Base-by-base conservation (phyloP, 768 basidiomycete genomes). In the Termitomyces sp. region DNA sequence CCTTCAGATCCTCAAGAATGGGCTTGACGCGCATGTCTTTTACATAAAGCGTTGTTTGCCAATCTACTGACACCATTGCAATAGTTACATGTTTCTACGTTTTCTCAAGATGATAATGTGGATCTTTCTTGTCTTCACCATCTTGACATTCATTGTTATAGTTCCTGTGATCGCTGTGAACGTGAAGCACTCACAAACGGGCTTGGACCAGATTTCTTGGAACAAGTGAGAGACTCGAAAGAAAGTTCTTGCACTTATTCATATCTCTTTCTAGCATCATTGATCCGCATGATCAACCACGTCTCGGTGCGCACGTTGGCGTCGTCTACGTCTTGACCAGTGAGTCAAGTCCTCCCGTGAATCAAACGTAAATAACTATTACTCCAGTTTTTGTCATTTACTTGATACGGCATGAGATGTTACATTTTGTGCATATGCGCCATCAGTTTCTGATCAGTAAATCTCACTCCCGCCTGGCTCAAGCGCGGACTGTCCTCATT, bases 401-500 rank as follows among this genome's bases (percentile, higher is more conserved):
- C 67, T 75, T 84, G 70, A 81, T 89, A 55, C 77, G 80, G 35
- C 74, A 72, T 20, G 86, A 88, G 64, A 81, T 87, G 76, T 58
- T 74, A 65, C 73, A 82, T 60, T 89, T 83, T 70, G 68, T 84
- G 30, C 72, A 79, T 46, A 74, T 85, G 66, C 79, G 82, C 43
- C 79, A 80, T 49, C 79, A 82, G 59, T 84, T 85, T 68, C 79
- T 89, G 48, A 77, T 86, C 64, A 79, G 77, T 65, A 77, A 78
- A 53, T 77, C 78, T 9, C 87, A 89, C 67, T 82, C 84, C 1
- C 73, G 74, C 6, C 76, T 82, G 12, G 80, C 87, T 8, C 86
- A 87, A 72, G 85, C 87, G 1, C 79, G 83, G 28, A 88, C 88
- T 0, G 85, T 89, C 13, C 81, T 89, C 54, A 77, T 89, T 58